Base-by-base conservation (phyloP, 169 alveolate genomes). In the Theileria orientalis region DNA sequence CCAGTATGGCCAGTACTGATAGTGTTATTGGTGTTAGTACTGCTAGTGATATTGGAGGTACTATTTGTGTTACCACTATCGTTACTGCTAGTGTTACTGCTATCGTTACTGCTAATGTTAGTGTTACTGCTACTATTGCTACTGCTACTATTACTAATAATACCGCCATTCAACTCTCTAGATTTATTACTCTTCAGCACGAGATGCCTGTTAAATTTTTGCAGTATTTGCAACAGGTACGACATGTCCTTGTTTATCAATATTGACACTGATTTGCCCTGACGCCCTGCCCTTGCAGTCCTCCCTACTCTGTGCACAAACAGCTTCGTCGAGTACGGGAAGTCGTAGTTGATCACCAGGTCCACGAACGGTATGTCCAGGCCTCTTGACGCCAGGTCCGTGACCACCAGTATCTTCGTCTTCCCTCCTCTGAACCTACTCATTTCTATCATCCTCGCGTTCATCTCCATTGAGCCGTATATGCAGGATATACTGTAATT, bases 381-480 rank as follows among this genome's bases (percentile, higher is more conserved):
- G 2, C 99, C 99, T 66, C 99, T 90, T 27, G 98, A 96, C 1
- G 99, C 99, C 1, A 98, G 99, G 85, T 98, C 99, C 2, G 99
- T 98, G 13, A 98, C 99, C 44, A 82, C 66, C 44, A 82, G 75
- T 16, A 82, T 71, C 63, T 60, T 72, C 16, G 80, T 74, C 32
- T 82, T 82, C 23, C 49, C 57, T 3, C 74, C 16, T 8, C 70
- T 33, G 63, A 82, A 82, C 19, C 46, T 23, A n/a, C 74, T 27
- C 89, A 82, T 82, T 40, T 82, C 84, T 19, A 63, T 67, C n/a
- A 75, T 46, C 16, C 89, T 32, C n/a, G 60, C 66, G 11, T 69
- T 47, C 89, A 82, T 82, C 23, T 82, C 89, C 89, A 82, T 82
- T 52, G 85, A 13, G 0, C 89, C 89, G 27, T 82, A 82, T 19